These are phyloP conservation scores for Candida ficus DNA, from an alignment of 805 yeast species.

Conservation along the genomic window DNA sequence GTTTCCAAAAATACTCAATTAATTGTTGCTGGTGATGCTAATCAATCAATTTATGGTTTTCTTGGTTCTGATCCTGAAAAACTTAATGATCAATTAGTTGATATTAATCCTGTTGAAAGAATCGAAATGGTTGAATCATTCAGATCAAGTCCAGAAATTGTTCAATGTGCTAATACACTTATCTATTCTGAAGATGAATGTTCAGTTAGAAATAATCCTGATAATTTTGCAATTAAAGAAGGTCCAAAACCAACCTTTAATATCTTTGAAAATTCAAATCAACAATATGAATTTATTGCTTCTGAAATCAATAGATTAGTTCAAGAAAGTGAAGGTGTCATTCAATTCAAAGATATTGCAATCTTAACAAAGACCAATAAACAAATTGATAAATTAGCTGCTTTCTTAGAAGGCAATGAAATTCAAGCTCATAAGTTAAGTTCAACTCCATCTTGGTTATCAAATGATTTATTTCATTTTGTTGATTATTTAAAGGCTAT, in stretches of 20 bases:
- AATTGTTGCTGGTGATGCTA: constrained; percentile 65
- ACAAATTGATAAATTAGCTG: constrained; percentile 37
- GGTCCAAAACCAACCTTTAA: constrained; percentile 16
- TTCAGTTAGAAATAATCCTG: neutral
- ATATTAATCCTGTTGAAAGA: constrained; percentile 13
- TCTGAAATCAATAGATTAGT: constrained; percentile 40
- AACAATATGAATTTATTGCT: constrained; percentile 40
- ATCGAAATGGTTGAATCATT: constrained; percentile 47
- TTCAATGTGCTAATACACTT: constrained; percentile 34
- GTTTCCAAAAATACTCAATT: constrained; percentile 43
- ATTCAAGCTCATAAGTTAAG: constrained; percentile 40
- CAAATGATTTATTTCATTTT: constrained; percentile 36
- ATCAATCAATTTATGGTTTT: constrained; percentile 67
- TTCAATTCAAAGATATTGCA: constrained; percentile 45
- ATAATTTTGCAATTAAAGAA: neutral
- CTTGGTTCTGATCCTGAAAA: constrained; percentile 44
- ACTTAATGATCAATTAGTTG: constrained; percentile 21
- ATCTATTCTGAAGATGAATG: constrained; percentile 7
- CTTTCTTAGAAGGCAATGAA: constrained; percentile 35
- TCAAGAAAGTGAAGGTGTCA: constrained; percentile 34
- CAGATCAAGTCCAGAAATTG: constrained; percentile 55
- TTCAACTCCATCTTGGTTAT: constrained; percentile 47
- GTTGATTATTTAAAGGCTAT: constrained; percentile 44
- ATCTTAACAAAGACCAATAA: constrained; percentile 48
- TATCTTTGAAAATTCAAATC: constrained; percentile 25